Evolutionary conservation across 257 asterid genomes (phyloP).

Genomic region (Penstemon eatonii): DNA sequence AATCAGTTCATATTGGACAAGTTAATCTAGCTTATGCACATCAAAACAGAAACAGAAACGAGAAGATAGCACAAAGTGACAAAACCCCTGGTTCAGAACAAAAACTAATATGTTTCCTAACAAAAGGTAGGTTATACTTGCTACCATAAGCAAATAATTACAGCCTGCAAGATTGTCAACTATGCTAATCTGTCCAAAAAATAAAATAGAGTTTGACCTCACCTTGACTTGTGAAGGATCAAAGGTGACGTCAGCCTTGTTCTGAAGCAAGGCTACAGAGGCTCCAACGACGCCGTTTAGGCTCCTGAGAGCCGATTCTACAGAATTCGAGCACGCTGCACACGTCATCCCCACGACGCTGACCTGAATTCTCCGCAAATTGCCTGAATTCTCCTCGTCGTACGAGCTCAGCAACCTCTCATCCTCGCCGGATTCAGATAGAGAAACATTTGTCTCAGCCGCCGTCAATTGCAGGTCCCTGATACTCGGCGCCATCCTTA

Average conservation of each 20-base stretch:
- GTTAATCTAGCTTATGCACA: conserved; percentile 18
- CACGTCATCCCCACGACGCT: conserved; percentile 96
- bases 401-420: conserved; percentile 61
- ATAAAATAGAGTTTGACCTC: conserved; percentile 27
- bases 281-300: conserved; percentile 81
- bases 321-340: conserved; percentile 95
- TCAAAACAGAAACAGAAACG: neutral
- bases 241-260: conserved; percentile 78
- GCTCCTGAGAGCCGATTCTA: conserved; percentile 73
- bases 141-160: neutral
- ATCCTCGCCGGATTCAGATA: conserved; percentile 53
- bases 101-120: neutral
- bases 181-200: neutral
- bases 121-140: neutral
- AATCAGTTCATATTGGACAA: conserved; percentile 11
- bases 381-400: conserved; percentile 45
- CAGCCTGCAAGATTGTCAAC: neutral
- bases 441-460: conserved; percentile 30
- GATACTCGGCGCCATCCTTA: conserved; percentile 56
- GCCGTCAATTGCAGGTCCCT: conserved; percentile 71
- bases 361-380: conserved; percentile 70
- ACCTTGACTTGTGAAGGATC: conserved; percentile 75
- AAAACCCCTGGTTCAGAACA: neutral
- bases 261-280: conserved; percentile 92
- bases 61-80: neutral